phyloP scores from a whole-genome alignment of 768 basidiomycete genomes.

The Lactarius sanguifluus region DNA sequence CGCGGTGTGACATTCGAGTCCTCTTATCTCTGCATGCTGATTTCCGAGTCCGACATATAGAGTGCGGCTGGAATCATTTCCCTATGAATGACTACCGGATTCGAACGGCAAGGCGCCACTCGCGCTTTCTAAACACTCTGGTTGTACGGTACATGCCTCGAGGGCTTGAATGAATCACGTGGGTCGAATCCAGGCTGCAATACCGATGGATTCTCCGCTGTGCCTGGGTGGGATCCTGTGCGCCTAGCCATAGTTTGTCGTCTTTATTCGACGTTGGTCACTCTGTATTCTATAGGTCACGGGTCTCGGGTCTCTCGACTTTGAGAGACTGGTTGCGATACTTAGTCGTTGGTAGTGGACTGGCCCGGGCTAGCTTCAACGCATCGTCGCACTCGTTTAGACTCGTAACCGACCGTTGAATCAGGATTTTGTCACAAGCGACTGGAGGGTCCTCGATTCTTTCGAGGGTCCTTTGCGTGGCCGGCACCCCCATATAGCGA shows the following conservation, averaged over 20 bases:
- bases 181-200: neutral
- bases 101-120: neutral
- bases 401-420: no score
- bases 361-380: no score
- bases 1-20: neutral
- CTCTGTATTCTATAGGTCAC: no score
- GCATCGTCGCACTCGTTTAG: no score
- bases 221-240: neutral
- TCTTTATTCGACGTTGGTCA: no score
- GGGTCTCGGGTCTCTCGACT: neutral
- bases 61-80: neutral
- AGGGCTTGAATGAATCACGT: neutral
- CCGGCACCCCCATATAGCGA: no score
- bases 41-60: neutral
- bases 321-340: neutral
- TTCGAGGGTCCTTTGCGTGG: no score
- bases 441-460: no score
- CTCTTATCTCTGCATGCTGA: neutral
- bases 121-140: neutral
- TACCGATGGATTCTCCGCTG: neutral
- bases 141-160: neutral
- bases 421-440: no score
- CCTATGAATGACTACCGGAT: neutral
- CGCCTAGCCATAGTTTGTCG: neutral
- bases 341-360: no score